Base-by-base conservation (phyloP, 352 stramenopile genomes). In the Phytophthora chlamydospora region DNA sequence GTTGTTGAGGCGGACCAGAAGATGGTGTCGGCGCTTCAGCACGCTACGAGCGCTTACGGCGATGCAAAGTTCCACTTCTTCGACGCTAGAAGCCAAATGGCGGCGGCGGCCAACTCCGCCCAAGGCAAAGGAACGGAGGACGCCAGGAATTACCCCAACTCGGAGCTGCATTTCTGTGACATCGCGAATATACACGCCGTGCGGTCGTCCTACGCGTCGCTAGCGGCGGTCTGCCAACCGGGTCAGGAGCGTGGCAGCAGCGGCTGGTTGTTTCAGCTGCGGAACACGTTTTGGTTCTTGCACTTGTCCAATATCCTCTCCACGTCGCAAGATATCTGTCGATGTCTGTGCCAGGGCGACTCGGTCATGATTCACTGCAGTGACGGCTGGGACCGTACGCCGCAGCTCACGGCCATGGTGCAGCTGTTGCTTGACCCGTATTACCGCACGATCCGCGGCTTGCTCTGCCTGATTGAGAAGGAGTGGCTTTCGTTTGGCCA, bases 131-230 rank as follows among this genome's bases (percentile, higher is more conserved):
- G 87, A 32, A 96, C 88, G 0, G 91, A 95, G 66, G 85, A 99
- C 72, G 65, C 95, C 59, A 85, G 97, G 31, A 97, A 98, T 66
- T 99, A 99, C 73, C 77, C 86, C 14, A 91, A 97, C 56, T 89
- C 90, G 5, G 97, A 98, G 19, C 84, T 99, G 24, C 94, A 98
- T 52, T 99, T 99, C 69, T 98, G 96, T 71, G 97, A 99, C 56
- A 99, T 99, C 65, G 95, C 89, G 3, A 99, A 99, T 75, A 99
- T 99, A 62, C 97, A 99, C 76, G 93, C 91, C 27, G 97, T 99
- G 34, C 96, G 98, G 16, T 92, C 85, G 35, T 93, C 88, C 13
- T 95, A 88, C 46, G 76, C 81, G 12, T 81, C 82, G n/a, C 65
- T 97, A n/a, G 80, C 83, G 41, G 58, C 58, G 11, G 69, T 97